Conservation (phyloP, 352 stramenopile species). For the Blastocystis sp. region DNA sequence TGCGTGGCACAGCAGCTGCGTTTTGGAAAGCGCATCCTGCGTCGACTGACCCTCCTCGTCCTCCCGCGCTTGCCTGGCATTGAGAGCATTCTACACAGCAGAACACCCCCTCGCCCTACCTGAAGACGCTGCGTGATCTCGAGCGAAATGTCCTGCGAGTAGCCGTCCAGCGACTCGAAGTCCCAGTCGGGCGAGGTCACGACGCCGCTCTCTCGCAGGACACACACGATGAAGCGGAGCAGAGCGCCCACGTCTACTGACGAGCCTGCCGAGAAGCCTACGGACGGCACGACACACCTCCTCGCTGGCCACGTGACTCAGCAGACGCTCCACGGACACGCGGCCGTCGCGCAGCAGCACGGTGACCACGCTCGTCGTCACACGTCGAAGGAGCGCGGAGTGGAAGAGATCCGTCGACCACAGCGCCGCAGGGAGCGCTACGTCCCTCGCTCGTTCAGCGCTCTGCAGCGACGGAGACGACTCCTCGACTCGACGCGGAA, state of each 20-base stretch:
- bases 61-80: not conserved
- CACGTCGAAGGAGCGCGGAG: not conserved
- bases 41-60: not conserved
- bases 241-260: not conserved
- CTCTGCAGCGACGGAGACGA: not conserved
- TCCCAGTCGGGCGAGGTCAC: not conserved
- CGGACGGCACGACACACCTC: not conserved
- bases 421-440: not conserved
- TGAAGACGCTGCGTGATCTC: not conserved
- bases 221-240: not conserved
- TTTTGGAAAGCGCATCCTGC: not conserved
- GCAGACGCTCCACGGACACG: not conserved
- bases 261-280: not conserved
- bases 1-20: not conserved
- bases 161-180: not conserved
- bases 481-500: not conserved
- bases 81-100: not conserved
- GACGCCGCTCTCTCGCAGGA: not conserved
- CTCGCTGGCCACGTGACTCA: not conserved
- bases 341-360: not conserved
- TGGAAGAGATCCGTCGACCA: not conserved
- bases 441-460: not conserved
- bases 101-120: not conserved
- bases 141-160: not conserved
- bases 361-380: not conserved